These are phyloP conservation scores for Decorospora gaudefroyi DNA, from an alignment of 2,329 filamentous ascomycete genomes.

Conservation along the genomic window DNA sequence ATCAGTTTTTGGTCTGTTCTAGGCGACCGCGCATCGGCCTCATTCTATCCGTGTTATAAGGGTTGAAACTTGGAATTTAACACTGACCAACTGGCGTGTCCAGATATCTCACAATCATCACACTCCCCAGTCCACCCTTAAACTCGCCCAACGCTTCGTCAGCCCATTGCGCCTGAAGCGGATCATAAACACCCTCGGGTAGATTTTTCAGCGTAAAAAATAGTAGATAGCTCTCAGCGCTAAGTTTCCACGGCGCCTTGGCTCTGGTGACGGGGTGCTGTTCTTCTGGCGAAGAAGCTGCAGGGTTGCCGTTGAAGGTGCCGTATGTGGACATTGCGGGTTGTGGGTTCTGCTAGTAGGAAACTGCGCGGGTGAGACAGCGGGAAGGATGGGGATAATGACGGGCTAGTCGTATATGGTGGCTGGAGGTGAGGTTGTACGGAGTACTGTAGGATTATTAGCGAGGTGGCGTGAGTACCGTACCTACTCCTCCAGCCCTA, in stretches of 20 bases:
- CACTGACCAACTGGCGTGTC: slow-evolving; percentile 43
- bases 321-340: background rate
- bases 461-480: too few species aligned
- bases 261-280: slow-evolving; percentile 30
- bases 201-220: slow-evolving; percentile 29
- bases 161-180: slow-evolving; percentile 27
- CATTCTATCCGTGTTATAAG: too few species aligned
- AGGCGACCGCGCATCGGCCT: too few species aligned
- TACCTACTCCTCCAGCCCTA: too few species aligned
- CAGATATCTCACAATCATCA: slow-evolving; percentile 38
- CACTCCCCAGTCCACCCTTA: slow-evolving; percentile 33
- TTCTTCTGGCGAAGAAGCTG: too few species aligned
- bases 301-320: background rate
- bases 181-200: slow-evolving; percentile 34
- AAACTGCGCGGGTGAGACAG: background rate
- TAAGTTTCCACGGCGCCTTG: slow-evolving; percentile 34
- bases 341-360: too few species aligned
- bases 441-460: too few species aligned
- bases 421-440: background rate
- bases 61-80: too few species aligned
- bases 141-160: slow-evolving; percentile 27
- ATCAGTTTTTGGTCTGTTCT: too few species aligned
- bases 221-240: slow-evolving; percentile 34
- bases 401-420: too few species aligned
- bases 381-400: background rate